Evolutionary conservation across 306 rosid genomes (phyloP), one percentile per base, ranked within the genome.

Genomic region (Casuarina cunninghamiana): DNA sequence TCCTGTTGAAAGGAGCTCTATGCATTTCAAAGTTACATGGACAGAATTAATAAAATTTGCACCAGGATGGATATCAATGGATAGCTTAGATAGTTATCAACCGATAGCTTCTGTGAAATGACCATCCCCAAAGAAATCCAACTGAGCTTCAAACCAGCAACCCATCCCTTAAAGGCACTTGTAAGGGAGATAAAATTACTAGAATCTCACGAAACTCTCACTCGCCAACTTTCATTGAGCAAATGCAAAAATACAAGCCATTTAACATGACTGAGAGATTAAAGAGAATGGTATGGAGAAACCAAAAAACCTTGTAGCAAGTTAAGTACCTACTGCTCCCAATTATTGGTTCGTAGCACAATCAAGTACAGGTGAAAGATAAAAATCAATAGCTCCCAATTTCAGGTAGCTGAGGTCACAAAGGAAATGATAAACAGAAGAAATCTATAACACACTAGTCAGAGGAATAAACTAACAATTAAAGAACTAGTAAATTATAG

Each of bases 351-450:
- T 58, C 12, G 21, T 58, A 38, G 21, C 65, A 58, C 65, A 63
- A 39, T 63, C 46, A 63, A 63, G 69, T 44, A 63, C 69, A 38
- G 15, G 38, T 15, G 69, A 44, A 63, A 63, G 69, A 38, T 37
- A 19, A 57, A 19, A 57, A 5, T 39, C 15, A 38, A 8, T 45
- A 63, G 38, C 3, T 63, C 10, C 38, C 21, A 7, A 5, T 62
- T 15, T 63, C 69, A n/a, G 15, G 69, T 6, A n/a, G 69, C 6
- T 63, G 26, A 15, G 69, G n/a, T 2, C 45, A 38, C 13, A 54
- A 54, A 15, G 1, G 46, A 63, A 37, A 39, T 13, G 26, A 63
- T 38, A 37, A 63, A 38, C 11, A 63, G 44, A 19, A 63, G 11
- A 63, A 38, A 63, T 6, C 69, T 45, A 15, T 13, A 5, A 38